Conservation (phyloP, 768 basidiomycete species). For the Phanerodontia chrysosporium region DNA sequence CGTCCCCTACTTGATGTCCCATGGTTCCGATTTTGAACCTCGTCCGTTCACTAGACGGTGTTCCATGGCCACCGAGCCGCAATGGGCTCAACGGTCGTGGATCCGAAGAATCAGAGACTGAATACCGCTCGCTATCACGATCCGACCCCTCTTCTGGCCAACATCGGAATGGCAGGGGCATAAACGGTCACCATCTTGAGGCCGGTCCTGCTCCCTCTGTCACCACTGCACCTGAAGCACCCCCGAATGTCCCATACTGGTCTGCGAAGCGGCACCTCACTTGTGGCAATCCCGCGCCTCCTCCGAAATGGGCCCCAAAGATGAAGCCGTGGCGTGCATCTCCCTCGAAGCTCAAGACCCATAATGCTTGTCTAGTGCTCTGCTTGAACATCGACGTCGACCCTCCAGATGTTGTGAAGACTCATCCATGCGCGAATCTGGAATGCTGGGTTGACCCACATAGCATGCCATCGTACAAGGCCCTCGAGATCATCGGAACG, state of each 20-base stretch:
- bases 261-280: constrained; percentile 88
- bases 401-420: constrained; percentile 96
- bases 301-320: constrained; percentile 60
- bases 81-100: constrained; percentile 15
- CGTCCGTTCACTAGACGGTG: constrained; percentile 7
- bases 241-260: constrained; percentile 78
- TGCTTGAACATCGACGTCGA: constrained; percentile 98
- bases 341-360: constrained; percentile 86
- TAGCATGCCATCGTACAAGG: constrained; percentile 87
- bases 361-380: constrained; percentile 81
- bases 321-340: constrained; percentile 77
- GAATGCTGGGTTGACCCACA: constrained; percentile 99
- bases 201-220: constrained; percentile 24
- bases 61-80: constrained; percentile 13
- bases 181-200: constrained; percentile 25
- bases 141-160: constrained; percentile 25
- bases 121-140: constrained; percentile 25
- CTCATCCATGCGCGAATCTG: constrained; percentile 88
- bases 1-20: neutral
- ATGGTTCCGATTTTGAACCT: neutral
- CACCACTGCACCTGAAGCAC: constrained; percentile 29
- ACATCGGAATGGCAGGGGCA: neutral
- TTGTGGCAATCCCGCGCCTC: constrained; percentile 79
- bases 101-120: constrained; percentile 25
- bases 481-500: constrained; percentile 87